A percentile compares a stretch with the other conserved stretches of the same genome.
Evolutionary conservation across 1,284 basidiomycete genomes (phyloP).

Genomic region (Vanrija sp.): DNA sequence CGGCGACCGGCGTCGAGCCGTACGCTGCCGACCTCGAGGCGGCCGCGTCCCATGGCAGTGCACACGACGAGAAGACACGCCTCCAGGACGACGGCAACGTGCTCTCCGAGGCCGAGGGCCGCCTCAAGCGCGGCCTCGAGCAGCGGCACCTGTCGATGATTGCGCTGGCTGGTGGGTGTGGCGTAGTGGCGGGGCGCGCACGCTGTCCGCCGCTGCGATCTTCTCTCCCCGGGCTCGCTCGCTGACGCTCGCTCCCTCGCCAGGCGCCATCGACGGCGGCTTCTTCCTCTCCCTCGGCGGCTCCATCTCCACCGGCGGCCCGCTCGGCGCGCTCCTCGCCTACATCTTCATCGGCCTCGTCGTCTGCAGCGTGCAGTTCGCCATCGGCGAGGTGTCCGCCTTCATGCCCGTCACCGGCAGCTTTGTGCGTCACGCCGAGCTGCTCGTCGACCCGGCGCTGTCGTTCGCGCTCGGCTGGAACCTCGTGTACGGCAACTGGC

Average conservation of each 20-base stretch:
- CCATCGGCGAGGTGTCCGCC: constrained; percentile 26
- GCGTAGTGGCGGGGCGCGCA: too few species aligned
- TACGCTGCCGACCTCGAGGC: too few species aligned
- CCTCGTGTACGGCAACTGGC: constrained; percentile 25
- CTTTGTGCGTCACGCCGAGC: constrained; percentile 28
- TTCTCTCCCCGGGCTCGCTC: too few species aligned
- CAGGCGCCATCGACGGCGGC: constrained; percentile 54
- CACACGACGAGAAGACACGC: too few species aligned
- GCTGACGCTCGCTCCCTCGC: constrained; percentile 1
- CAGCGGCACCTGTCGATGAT: constrained; percentile 35
- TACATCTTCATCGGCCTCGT: constrained; percentile 23
- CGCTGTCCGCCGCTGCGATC: too few species aligned
- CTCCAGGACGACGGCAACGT: too few species aligned
- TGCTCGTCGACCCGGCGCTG: constrained; percentile 27
- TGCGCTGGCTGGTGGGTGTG: constrained; percentile 23
- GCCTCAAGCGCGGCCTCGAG: constrained; percentile 20
- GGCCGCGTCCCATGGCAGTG: too few species aligned
- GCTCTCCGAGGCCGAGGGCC: constrained; percentile 10
- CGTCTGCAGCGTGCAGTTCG: constrained; percentile 26
- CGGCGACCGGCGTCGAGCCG: too few species aligned
- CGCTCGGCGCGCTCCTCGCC: constrained; percentile 34
- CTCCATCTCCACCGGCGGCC: constrained; percentile 46
- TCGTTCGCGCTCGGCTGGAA: constrained; percentile 37
- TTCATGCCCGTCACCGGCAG: constrained; percentile 25
- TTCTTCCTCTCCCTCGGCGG: constrained; percentile 73